A percentile compares a stretch with the other conserved stretches of the same genome.
Conservation (phyloP, 805 yeast species). For the Candida piceae region DNA sequence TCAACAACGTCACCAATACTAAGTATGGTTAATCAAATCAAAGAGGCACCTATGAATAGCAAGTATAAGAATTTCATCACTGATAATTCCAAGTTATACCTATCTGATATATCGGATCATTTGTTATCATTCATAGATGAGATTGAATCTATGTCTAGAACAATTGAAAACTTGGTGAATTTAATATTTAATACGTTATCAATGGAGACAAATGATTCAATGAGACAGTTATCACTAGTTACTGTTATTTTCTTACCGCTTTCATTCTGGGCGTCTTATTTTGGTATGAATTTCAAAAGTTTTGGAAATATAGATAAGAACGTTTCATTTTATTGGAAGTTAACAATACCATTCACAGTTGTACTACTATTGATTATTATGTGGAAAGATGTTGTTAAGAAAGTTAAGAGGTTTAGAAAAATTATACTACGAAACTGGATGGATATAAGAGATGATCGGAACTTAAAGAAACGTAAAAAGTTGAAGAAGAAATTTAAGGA, state of each 20-base stretch:
- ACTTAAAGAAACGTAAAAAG: too few relatives aligned
- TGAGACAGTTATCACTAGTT: slow-evolving; percentile 48
- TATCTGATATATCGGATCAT: slow-evolving; percentile 56
- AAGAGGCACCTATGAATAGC: slow-evolving; percentile 31
- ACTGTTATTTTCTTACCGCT: slow-evolving; percentile 56
- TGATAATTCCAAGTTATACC: slow-evolving; percentile 40
- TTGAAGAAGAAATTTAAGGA: too few relatives aligned
- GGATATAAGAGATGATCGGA: too few relatives aligned
- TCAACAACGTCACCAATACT: slow-evolving; percentile 44
- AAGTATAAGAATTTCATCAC: slow-evolving; percentile 29
- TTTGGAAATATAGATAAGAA: slow-evolving; percentile 36
- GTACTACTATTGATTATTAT: slow-evolving; percentile 33
- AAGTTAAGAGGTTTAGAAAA: slow-evolving; percentile 3
- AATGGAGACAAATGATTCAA: slow-evolving; percentile 49
- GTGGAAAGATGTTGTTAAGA: slow-evolving; percentile 21
- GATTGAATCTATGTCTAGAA: slow-evolving; percentile 47
- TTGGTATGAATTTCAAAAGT: slow-evolving; percentile 48
- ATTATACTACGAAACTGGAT: slow-evolving; percentile 5
- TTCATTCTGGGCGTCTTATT: slow-evolving; percentile 58
- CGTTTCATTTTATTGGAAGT: slow-evolving; percentile 43
- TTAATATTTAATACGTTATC: slow-evolving; percentile 55
- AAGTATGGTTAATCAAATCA: slow-evolving; percentile 40
- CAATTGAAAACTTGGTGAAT: slow-evolving; percentile 45
- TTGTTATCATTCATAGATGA: slow-evolving; percentile 47
- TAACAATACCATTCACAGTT: slow-evolving; percentile 38